Percentiles rank a stretch among this genome's conserved stretches.
Conservation (phyloP, 2,329 filamentous ascomycete genomes). For the Metarhizium rileyi region DNA sequence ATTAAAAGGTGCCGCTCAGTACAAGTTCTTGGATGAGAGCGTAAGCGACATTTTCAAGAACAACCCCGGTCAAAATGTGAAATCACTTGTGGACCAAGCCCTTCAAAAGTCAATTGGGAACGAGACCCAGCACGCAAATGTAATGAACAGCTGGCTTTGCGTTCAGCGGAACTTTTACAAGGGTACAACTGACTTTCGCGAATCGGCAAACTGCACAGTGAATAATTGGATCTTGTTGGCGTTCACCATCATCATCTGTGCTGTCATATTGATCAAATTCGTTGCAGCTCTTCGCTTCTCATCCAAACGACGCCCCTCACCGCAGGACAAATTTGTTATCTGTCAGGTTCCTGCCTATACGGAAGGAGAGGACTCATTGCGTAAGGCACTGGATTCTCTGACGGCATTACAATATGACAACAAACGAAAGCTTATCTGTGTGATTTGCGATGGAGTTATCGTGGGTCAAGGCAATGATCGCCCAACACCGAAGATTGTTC, state of each 20-base stretch:
- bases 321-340: slow-evolving; percentile 98
- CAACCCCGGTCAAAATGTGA: slow-evolving; percentile 74
- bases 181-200: slow-evolving; percentile 77
- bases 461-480: slow-evolving; percentile 93
- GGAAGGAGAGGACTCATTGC: slow-evolving; percentile 88
- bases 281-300: slow-evolving; percentile 87
- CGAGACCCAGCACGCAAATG: slow-evolving; percentile 35
- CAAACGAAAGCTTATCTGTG: slow-evolving; percentile 91
- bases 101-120: slow-evolving; percentile 40
- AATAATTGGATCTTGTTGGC: slow-evolving; percentile 86
- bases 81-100: slow-evolving; percentile 48
- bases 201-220: slow-evolving; percentile 64
- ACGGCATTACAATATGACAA: slow-evolving; percentile 96
- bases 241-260: slow-evolving; percentile 75
- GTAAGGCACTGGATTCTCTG: slow-evolving; percentile 87
- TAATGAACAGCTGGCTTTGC: slow-evolving; percentile 65
- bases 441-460: slow-evolving; percentile 96
- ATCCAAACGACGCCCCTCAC: slow-evolving; percentile 76
- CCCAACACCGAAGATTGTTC: slow-evolving; percentile 92
- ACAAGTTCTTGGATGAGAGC: slow-evolving; percentile 62
- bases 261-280: slow-evolving; percentile 81
- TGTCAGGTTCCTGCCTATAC: slow-evolving; percentile 97
- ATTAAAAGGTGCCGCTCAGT: slow-evolving; percentile 43
- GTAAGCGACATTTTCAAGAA: slow-evolving; percentile 60
- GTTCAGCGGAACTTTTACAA: slow-evolving; percentile 75